Evolutionary conservation across 208 protist species (phyloP), one percentile per base, ranked within the genome.

Genomic region (Wallacemonas sp.): DNA sequence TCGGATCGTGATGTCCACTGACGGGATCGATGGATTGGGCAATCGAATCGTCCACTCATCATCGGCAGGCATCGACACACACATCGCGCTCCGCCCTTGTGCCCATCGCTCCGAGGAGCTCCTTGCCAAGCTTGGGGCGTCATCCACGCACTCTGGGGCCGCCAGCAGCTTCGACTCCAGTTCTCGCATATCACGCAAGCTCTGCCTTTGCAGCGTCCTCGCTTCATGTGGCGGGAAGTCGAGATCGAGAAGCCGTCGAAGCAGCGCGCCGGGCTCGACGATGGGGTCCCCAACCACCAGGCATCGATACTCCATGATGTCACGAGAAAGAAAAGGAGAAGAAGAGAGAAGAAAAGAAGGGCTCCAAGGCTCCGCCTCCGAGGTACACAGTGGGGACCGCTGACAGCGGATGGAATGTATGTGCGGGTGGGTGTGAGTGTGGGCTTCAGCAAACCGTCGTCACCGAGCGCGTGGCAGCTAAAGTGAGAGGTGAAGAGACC

Each of bases 251-350:
- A 84, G 63, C 0, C 70, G 63, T 29, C 73, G 62, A n/a, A 83
- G 53, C 10, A 89, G 55, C 34, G 66, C 75, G 27, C 70, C 74
- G 0, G 76, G 68, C 44, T 81, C 71, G 5, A 60, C 63, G 21
- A 77, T 67, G 17, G 74, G 36, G 58, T 84, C 78, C 13, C 82
- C 78, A 3, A 77, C 62, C 4, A 89, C 54, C 15, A 83, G 46
- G 61, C 79, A 86, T 12, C 57, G 70, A 24, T 84, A 89, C 69
- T 89, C 79, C 83, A 85, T 85, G 19, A 22, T 9, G 15, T 60
- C 24, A 29, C 4, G 13, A 74, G 29, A 57, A 74, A 48, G 34
- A 19, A 70, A 60, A 70, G 42, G 45, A 53, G 17, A 41, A 58
- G 22, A 61, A 65, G 26, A 75, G 44, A 63, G 55, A 64, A 64